Evolutionary conservation across 768 basidiomycete species (phyloP).

Genomic region (Agrocybe chaxingu): DNA sequence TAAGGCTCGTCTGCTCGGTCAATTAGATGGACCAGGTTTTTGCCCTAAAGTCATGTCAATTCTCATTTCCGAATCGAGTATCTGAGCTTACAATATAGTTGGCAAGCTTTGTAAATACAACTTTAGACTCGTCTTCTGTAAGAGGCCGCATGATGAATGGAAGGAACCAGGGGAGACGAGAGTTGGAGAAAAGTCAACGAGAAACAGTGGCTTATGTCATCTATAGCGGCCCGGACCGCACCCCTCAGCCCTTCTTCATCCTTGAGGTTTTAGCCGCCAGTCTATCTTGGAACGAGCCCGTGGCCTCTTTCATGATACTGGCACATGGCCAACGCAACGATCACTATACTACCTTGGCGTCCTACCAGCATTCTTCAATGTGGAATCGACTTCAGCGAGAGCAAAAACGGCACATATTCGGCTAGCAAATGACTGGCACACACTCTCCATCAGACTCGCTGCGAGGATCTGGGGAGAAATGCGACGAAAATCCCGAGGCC

Average conservation of each 20-base stretch:
- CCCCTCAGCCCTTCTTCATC: too few species aligned
- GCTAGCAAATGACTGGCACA: conserved; percentile 1
- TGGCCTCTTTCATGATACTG: background rate
- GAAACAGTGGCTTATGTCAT: background rate
- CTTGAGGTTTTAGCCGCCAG: too few species aligned
- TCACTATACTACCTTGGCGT: conserved; percentile 3
- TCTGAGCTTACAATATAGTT: conserved; percentile 81
- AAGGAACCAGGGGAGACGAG: background rate
- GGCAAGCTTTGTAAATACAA: conserved; percentile 93
- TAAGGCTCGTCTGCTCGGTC: conserved; percentile 93
- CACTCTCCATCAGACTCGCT: background rate
- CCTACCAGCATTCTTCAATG: background rate
- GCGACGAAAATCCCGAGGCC: too few species aligned
- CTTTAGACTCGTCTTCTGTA: conserved; percentile 95
- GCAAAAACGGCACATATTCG: background rate
- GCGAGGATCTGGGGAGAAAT: conserved; percentile 1
- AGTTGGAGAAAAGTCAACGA: conserved; percentile 3
- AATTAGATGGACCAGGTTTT: conserved; percentile 93
- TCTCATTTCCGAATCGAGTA: background rate
- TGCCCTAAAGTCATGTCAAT: conserved; percentile 57
- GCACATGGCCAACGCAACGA: conserved; percentile 1
- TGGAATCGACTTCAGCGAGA: background rate
- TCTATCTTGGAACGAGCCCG: too few species aligned
- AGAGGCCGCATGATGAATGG: conserved; percentile 75
- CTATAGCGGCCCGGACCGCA: too few species aligned